Percentiles rank a stretch among this genome's conserved stretches.
phyloP scores from a whole-genome alignment of 2,329 filamentous ascomycete genomes.

The Acarospora socialis region DNA sequence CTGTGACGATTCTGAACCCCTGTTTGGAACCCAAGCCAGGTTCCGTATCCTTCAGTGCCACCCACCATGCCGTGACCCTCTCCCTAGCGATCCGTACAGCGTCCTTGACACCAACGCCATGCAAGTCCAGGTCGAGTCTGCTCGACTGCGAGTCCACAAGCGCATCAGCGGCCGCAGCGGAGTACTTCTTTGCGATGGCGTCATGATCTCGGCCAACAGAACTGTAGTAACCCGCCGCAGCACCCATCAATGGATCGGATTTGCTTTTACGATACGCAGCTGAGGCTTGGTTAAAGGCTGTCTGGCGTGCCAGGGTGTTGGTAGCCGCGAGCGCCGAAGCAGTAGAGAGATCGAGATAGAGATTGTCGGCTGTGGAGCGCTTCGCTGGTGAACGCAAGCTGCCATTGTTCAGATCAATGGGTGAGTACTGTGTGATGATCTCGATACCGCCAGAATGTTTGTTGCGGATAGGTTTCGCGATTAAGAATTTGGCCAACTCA shows the following conservation, averaged over 20 bases:
- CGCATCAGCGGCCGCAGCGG: conserved; percentile 53
- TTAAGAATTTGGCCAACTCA: conserved; percentile 44
- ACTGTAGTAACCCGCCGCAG: conserved; percentile 62
- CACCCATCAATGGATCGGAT: conserved; percentile 59
- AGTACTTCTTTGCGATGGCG: conserved; percentile 41
- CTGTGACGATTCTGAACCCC: conserved; percentile 65
- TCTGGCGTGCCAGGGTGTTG: conserved; percentile 6
- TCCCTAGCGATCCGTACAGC: conserved; percentile 63
- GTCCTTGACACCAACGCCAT: conserved; percentile 68
- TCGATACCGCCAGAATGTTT: conserved; percentile 28
- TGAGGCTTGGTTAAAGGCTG: conserved; percentile 43
- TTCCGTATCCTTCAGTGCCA: conserved; percentile 41
- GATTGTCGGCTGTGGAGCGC: conserved; percentile 13
- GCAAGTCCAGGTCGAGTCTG: conserved; percentile 53
- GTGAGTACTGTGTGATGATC: conserved; percentile 34
- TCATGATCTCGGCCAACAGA: conserved; percentile 53
- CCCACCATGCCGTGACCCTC: conserved; percentile 63
- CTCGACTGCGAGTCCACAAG: conserved; percentile 56
- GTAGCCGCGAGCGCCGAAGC: conserved; percentile 4
- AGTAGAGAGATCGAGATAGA: conserved; percentile 18
- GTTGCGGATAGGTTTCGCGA: conserved; percentile 21
- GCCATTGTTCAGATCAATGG: conserved; percentile 24
- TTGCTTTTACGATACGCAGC: conserved; percentile 45
- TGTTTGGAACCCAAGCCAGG: conserved; percentile 33
- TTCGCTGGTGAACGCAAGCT: too few species aligned